Evolutionary conservation across 1,284 basidiomycete species (phyloP).

Genomic region (Trichosporon sp.): DNA sequence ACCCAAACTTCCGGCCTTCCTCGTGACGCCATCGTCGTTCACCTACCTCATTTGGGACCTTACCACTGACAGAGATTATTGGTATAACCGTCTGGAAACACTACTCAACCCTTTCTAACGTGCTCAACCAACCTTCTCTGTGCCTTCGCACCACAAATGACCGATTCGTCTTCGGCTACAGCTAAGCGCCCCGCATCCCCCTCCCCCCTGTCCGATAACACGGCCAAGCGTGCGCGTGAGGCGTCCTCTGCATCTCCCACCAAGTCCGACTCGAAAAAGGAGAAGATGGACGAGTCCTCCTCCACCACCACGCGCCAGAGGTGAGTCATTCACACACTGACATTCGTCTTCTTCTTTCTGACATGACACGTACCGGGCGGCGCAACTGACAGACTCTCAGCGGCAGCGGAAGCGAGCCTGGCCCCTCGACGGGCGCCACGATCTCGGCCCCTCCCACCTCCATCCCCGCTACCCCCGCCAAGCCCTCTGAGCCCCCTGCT

Average conservation of each 20-base stretch:
- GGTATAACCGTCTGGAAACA: conserved; percentile 3
- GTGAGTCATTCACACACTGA: conserved; percentile 22
- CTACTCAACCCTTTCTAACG: conserved; percentile 3
- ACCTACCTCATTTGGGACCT: neutral
- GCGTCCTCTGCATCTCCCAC: conserved; percentile 16
- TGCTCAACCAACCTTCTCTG: neutral
- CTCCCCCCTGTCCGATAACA: conserved; percentile 18
- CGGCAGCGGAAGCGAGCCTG: conserved; percentile 25
- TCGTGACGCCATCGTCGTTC: neutral
- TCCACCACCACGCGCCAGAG: conserved; percentile 24
- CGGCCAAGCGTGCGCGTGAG: conserved; percentile 28
- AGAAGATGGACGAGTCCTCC: conserved; percentile 41
- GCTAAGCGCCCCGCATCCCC: conserved; percentile 35
- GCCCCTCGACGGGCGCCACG: conserved; percentile 24
- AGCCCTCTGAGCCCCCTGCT: conserved; percentile 27
- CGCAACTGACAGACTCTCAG: neutral
- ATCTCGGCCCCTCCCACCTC: conserved; percentile 27
- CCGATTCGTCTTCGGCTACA: conserved; percentile 21
- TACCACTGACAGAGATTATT: conserved; percentile 3
- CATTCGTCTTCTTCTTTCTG: too few relatives aligned
- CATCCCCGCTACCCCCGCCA: conserved; percentile 34
- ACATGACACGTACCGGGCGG: too few relatives aligned
- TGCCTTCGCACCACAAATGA: conserved; percentile 1
- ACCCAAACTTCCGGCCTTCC: neutral
- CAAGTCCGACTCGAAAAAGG: conserved; percentile 12